phyloP scores from a whole-genome alignment of 345 rosid species.

The Camelina sativa region DNA sequence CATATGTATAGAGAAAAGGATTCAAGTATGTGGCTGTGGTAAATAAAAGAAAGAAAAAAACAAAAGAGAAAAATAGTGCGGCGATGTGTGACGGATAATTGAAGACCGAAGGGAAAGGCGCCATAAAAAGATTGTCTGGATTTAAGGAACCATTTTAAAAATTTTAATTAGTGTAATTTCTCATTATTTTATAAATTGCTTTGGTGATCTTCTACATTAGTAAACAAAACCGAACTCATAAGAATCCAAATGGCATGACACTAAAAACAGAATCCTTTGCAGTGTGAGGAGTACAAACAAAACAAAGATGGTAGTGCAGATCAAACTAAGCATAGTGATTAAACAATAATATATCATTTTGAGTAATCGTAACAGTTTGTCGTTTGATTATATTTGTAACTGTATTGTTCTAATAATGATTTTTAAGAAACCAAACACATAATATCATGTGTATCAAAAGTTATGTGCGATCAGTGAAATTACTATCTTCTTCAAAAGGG shows the following conservation, averaged over 20 bases:
- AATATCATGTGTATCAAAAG: not conserved
- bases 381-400: not conserved
- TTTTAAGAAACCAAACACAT: not conserved
- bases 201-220: not conserved
- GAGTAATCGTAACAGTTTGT: not conserved
- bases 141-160: conserved; percentile 38
- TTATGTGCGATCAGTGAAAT: not conserved
- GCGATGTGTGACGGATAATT: conserved; percentile 37
- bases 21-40: too few relatives aligned
- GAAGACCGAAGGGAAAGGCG: conserved; percentile 30
- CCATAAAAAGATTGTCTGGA: conserved; percentile 44
- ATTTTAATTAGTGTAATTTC: not conserved
- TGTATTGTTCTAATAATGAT: too few relatives aligned
- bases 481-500: not conserved
- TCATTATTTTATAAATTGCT: not conserved
- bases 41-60: not conserved
- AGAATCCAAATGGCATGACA: not conserved
- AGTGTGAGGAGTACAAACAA: too few relatives aligned
- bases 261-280: too few relatives aligned
- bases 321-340: too few relatives aligned
- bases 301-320: too few relatives aligned
- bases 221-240: not conserved
- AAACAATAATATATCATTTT: too few relatives aligned
- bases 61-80: conserved; percentile 22
- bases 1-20: too few relatives aligned